Base-by-base conservation (phyloP, 345 rosid species). In the Raphanus raphanistrum region DNA sequence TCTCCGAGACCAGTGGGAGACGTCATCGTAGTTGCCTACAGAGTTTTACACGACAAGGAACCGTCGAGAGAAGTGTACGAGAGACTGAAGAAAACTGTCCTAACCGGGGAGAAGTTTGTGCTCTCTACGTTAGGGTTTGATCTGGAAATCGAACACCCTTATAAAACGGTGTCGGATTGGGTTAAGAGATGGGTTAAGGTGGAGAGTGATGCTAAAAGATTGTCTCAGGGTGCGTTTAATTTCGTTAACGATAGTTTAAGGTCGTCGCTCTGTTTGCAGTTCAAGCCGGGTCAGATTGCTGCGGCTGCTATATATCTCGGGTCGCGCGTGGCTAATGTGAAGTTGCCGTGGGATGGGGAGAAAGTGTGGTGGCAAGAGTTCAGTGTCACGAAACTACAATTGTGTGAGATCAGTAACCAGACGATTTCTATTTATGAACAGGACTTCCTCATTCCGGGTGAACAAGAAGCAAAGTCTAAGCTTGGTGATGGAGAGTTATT, bases 51-150 rank as follows among this genome's bases (percentile, higher is more conserved):
- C 32, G 5, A 25, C 48, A 73, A 21, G 6, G 35, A 48, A 0
- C 70, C 70, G 26, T 63, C 17, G 10, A 48, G 11, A 50, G 33
- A 73, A 4, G 70, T 12, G 35, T 73, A 7, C 6, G 76, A 63
- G 52, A 33, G 1, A 13, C 0, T 63, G 50, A 73, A 73, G 25
- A 5, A 0, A 5, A 48, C 4, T 50, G 70, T 73, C 7, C n/a
- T 50, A 13, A 63, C 35, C 4, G 76, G 76, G 0, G 76, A 73
- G 76, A 73, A 50, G 52, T 3, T 63, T 4, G 76, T 73, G 52
- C 26, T 73, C 26, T 48, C 76, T 17, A 73, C 70, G n/a, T 73
- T 73, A 15, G 9, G 52, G 15, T 73, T 25, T 63, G 76, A 73
- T 50, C 62, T 73, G 1, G 25, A 63, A 0, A 63, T 73, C 25